phyloP scores from a whole-genome alignment of 495 filamentous ascomycete species.

The Viridothelium virens region DNA sequence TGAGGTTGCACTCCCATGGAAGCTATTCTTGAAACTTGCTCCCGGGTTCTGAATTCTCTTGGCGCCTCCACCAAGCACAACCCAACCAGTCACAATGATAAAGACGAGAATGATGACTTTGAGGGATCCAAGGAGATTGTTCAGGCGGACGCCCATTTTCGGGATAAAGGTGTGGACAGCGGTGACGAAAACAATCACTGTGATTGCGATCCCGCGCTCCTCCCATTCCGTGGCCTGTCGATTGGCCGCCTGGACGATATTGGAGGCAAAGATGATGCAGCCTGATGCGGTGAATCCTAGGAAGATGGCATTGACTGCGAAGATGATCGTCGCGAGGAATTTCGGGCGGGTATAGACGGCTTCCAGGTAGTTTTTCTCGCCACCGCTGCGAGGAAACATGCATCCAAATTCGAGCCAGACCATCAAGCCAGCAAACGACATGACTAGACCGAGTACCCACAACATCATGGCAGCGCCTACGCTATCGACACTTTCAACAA shows the following conservation, averaged over 20 bases:
- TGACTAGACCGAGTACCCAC: constrained; percentile 52
- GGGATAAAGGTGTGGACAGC: constrained; percentile 2
- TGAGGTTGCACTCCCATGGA: constrained; percentile 43
- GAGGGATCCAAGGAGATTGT: constrained; percentile 48
- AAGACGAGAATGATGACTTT: constrained; percentile 53
- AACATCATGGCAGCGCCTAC: constrained; percentile 53
- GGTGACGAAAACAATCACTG: constrained; percentile 27
- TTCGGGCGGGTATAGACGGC: constrained; percentile 55
- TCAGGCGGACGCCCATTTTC: constrained; percentile 36
- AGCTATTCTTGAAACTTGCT: constrained; percentile 52
- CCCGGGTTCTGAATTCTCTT: constrained; percentile 47
- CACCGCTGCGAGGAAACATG: constrained; percentile 57
- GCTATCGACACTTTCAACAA: constrained; percentile 49
- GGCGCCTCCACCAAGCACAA: constrained; percentile 52
- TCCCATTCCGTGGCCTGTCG: constrained; percentile 47
- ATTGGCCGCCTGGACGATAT: constrained; percentile 47
- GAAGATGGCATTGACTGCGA: constrained; percentile 51
- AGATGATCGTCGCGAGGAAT: constrained; percentile 53
- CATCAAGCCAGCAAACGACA: constrained; percentile 43
- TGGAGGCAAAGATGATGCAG: constrained; percentile 36
- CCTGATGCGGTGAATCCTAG: constrained; percentile 44
- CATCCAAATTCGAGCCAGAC: constrained; percentile 55
- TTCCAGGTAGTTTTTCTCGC: constrained; percentile 59
- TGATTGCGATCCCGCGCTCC: constrained; percentile 55
- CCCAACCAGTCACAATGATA: constrained; percentile 52